Evolutionary conservation across 208 protist genomes (phyloP).

Genomic region (Acanthamoeba sp.): DNA sequence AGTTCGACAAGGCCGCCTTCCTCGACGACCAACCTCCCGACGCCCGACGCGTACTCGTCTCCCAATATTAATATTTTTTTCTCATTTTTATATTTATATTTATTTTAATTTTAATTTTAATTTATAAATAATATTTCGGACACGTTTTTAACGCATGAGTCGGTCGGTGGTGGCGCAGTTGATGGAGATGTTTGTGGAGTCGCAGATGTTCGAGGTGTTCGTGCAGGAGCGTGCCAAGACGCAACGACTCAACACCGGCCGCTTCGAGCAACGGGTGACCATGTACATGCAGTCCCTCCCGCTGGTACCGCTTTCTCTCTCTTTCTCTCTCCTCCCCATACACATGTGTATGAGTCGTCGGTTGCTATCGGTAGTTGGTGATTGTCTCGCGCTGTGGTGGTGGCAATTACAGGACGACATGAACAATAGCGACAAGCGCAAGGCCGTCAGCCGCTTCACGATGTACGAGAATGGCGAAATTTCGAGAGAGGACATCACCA

Average conservation of each 20-base stretch:
- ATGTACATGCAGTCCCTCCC: slow-evolving; percentile 18
- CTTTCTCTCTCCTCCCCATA: not conserved
- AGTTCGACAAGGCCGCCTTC: slow-evolving; percentile 30
- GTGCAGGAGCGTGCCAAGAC: slow-evolving; percentile 32
- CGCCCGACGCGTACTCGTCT: not conserved
- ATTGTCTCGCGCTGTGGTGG: not conserved
- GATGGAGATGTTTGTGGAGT: slow-evolving; percentile 1
- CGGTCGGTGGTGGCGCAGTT: not conserved
- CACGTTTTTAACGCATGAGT: not conserved
- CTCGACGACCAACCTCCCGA: slow-evolving; percentile 1
- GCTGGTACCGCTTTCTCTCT: not conserved
- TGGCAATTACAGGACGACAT: not conserved
- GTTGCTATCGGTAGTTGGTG: not conserved
- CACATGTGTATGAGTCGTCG: no score
- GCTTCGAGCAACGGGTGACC: slow-evolving; percentile 42
- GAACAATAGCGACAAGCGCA: not conserved
- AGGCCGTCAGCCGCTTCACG: slow-evolving; percentile 17
- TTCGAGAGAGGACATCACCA: slow-evolving; percentile 42
- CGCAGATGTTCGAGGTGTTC: slow-evolving; percentile 68
- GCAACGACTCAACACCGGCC: slow-evolving; percentile 2
- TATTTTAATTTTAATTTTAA: not conserved
- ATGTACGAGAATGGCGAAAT: slow-evolving; percentile 64
- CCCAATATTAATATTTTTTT: no score
- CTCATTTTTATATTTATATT: not conserved
- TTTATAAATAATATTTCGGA: not conserved